phyloP scores from a whole-genome alignment of 2,329 filamentous ascomycete species.

The Xylariaceae sp. region DNA sequence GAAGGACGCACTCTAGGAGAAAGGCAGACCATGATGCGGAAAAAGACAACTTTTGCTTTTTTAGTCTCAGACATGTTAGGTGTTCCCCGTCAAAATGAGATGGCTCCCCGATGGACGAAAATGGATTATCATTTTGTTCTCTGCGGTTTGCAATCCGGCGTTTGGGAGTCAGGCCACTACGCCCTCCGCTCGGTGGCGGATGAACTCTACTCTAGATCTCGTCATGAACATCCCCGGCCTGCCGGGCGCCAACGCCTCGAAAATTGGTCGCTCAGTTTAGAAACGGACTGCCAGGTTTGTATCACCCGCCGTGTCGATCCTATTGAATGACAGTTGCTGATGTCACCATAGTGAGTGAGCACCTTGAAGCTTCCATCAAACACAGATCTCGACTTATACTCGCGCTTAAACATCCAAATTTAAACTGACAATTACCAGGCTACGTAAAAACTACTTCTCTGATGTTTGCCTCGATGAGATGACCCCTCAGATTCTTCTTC shows the following conservation, averaged over 20 bases:
- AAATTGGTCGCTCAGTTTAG: constrained; percentile 13
- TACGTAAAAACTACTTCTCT: constrained; percentile 9
- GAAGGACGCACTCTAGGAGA: constrained; percentile 14
- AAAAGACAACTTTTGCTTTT: constrained; percentile 13
- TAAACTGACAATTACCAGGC: constrained; percentile 2
- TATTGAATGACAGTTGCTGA: not conserved
- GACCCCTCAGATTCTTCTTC: constrained; percentile 11
- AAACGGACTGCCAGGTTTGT: constrained; percentile 18
- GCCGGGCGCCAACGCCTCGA: constrained; percentile 12
- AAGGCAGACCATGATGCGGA: constrained; percentile 8
- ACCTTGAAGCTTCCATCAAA: not conserved
- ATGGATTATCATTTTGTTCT: constrained; percentile 25
- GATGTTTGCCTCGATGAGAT: constrained; percentile 2
- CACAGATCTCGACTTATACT: too few species aligned
- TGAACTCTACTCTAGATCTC: constrained; percentile 18
- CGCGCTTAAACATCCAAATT: not conserved
- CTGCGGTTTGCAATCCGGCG: constrained; percentile 20
- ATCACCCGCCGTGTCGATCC: not conserved
- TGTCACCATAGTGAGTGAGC: too few species aligned
- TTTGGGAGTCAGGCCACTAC: constrained; percentile 22
- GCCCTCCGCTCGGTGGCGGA: constrained; percentile 22
- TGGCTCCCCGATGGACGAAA: constrained; percentile 18
- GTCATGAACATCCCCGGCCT: constrained; percentile 5
- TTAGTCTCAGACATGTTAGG: constrained; percentile 22
- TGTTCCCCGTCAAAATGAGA: constrained; percentile 15